Evolutionary conservation across 768 basidiomycete genomes (phyloP), one percentile per base, ranked within the genome.

Genomic region (Leccinum imitatum): DNA sequence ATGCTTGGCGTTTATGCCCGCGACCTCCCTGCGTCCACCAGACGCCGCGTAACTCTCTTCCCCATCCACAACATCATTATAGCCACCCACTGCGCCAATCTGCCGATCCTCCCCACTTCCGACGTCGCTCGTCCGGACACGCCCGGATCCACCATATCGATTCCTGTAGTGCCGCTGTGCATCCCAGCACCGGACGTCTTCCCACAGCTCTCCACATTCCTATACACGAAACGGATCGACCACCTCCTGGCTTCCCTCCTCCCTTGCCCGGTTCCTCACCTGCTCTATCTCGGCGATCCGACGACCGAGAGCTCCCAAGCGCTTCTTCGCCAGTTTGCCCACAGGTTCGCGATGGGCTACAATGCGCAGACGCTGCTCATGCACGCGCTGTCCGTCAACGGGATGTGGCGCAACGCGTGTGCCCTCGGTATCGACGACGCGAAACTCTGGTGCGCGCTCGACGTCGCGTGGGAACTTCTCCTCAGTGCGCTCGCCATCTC

Each of bases 141-240:
- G 0, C n/a, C 58, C 2, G 73, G 72, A 7, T 63, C 69, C 13
- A 65, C 64, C 2, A 33, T 72, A 0, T 61, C 65, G 1, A 27
- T 93, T 5, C 90, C 91, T 21, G 82, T 93, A 17, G 78, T 91
- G 13, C 86, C 85, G 2, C 73, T 93, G 65, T 78, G 82, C 46
- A 78, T 93, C 13, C 91, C 91, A 2, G 86, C 87, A 2, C 84
- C 89, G 0, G 80, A 82, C 2, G 84, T 89, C 0, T 92, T 91
- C 74, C 74, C 83, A 9, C 73, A 84, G 33, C 77, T 93, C 9
- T 84, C 85, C 64, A 71, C 77, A 0, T 91, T 82, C 77, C 77
- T 93, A 63, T 91, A 93, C 76, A 82, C 81, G 27, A 85, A 88
- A 68, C 81, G 84, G 62, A 76, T 86, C 27, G 76, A 77, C 53